These are phyloP conservation scores for Nemania sp. DNA, from an alignment of 2,329 filamentous ascomycete species.

Conservation along the genomic window DNA sequence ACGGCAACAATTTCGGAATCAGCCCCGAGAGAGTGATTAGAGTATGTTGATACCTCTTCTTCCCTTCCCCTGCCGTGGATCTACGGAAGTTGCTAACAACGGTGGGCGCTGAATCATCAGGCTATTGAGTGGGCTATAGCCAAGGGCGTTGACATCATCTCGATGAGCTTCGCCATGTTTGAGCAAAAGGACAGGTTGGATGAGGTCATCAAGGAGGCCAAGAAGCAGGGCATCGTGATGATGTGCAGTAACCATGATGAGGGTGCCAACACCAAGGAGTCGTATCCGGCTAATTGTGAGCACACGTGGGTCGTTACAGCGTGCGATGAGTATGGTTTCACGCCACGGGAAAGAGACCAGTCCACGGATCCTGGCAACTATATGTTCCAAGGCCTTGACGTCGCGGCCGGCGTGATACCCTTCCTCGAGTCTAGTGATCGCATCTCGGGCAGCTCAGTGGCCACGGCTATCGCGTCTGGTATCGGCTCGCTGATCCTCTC, in stretches of 20 bases:
- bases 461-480: slow-evolving; percentile 34
- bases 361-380: neutral
- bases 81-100: too few relatives aligned
- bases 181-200: neutral
- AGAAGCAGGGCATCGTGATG: neutral
- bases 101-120: too few relatives aligned
- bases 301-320: neutral
- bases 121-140: slow-evolving; percentile 10
- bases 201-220: neutral
- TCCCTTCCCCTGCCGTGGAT: too few relatives aligned
- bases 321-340: neutral
- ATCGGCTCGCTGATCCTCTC: slow-evolving; percentile 32
- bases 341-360: neutral
- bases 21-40: neutral
- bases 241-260: slow-evolving; percentile 18
- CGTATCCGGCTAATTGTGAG: neutral
- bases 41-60: neutral
- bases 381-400: neutral
- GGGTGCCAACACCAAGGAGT: neutral
- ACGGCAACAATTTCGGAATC: neutral
- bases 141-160: slow-evolving; percentile 8
- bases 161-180: slow-evolving; percentile 15
- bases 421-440: slow-evolving; percentile 16
- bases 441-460: slow-evolving; percentile 31
- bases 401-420: slow-evolving; percentile 7